Base-by-base conservation (phyloP, 2,329 filamentous ascomycete species). In the Myriosclerotinia duriaeana region DNA sequence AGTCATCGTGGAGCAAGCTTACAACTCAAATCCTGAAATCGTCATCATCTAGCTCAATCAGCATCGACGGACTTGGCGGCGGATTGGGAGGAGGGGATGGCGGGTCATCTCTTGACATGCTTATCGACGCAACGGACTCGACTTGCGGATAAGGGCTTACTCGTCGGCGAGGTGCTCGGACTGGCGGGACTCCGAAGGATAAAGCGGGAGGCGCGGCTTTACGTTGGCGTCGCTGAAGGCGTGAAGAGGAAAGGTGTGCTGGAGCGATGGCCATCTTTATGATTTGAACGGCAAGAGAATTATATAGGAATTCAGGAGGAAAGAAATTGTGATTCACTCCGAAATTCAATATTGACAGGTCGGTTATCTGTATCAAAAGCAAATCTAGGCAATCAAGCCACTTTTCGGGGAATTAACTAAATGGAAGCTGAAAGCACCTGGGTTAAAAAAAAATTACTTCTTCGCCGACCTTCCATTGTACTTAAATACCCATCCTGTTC, bases 21-120 rank as follows among this genome's bases (percentile, higher is more conserved):
- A 72, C 70, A 58, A 65, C 60, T 66, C 55, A 66, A 22, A 66
- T 61, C 40, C 15, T 61, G 26, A 66, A 61, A 22, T 53, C 26
- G 30, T 65, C 59, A 50, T 67, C 55, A 17, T 34, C 56, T 22
- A 67, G 60, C 12, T 61, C 48, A 17, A 71, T n/a, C 7, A 53
- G 66, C 65, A 64, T 66, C 3, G 77, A 71, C 46, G 78, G 71
- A 66, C 77, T 79, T 11, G 78, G 78, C 26, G 78, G 78, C 11
- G 78, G 78, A 53, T 77, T 77, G 20, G 78, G 78, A 22, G 78
- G 77, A 66, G 78, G 78, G 22, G 76, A 77, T 30, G 78, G 78
- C 22, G 79, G 77, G 64, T 78, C 76, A 59, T 73, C 76, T 72
- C 77, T 75, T 26, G 77, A 78, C 71, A 74, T 76, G 44, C 74